Conservation (phyloP, 495 filamentous ascomycete genomes). For the Podospora pseudopauciseta region DNA sequence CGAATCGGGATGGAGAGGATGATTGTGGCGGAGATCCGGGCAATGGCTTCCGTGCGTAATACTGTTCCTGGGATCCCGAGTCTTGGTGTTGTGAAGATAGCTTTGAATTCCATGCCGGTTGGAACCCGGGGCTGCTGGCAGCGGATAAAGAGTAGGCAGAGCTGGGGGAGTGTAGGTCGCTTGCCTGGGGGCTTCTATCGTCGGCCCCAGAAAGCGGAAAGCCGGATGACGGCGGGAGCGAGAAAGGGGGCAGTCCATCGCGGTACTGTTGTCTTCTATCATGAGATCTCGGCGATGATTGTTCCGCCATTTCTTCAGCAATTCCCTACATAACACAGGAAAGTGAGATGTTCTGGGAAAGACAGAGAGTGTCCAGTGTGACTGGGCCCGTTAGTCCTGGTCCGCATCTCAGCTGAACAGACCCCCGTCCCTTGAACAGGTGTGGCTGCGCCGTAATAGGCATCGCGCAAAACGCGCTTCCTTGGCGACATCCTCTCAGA, state of each 20-base stretch:
- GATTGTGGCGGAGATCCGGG: slow-evolving; percentile 13
- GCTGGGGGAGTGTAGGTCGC: neutral
- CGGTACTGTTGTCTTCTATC: neutral
- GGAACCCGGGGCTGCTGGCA: neutral
- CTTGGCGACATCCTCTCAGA: slow-evolving; percentile 1
- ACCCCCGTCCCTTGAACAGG: neutral
- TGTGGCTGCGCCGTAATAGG: neutral
- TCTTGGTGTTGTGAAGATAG: neutral
- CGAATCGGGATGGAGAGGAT: slow-evolving; percentile 10
- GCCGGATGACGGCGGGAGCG: neutral
- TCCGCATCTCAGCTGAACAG: slow-evolving; percentile 4
- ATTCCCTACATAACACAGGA: neutral
- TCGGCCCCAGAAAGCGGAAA: neutral
- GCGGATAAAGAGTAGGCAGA: neutral
- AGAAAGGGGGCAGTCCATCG: slow-evolving; percentile 1
- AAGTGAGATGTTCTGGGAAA: slow-evolving; percentile 3
- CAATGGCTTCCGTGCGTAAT: slow-evolving; percentile 7
- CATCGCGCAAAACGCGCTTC: neutral
- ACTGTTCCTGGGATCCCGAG: neutral
- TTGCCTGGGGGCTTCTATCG: slow-evolving; percentile 1
- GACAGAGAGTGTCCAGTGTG: neutral
- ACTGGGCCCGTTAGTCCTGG: neutral
- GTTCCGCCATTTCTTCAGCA: neutral
- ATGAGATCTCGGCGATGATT: neutral
- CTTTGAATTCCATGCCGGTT: neutral